Percentiles rank a stretch among this genome's conserved stretches.
Evolutionary conservation across 306 rosid genomes (phyloP).

Genomic region (Casuarina equisetifolia): DNA sequence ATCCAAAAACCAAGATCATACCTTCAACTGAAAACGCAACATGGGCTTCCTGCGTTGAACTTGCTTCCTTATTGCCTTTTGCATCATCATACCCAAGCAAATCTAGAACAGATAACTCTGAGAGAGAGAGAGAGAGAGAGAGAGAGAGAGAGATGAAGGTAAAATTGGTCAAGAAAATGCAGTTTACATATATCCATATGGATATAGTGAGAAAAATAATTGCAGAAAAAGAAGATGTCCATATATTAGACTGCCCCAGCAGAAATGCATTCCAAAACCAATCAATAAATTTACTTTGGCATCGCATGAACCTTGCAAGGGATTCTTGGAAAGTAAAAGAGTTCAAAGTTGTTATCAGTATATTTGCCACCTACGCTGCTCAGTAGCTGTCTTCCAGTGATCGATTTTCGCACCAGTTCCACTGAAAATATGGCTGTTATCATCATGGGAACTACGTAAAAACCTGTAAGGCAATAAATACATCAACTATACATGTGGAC

Average conservation of each 20-base stretch:
- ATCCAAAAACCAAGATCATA: slow-evolving; percentile 26
- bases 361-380: slow-evolving; percentile 59
- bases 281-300: slow-evolving; percentile 23
- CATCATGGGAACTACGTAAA: slow-evolving; percentile 31
- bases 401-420: slow-evolving; percentile 34
- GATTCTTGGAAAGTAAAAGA: not conserved
- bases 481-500: slow-evolving; percentile 22
- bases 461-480: slow-evolving; percentile 43
- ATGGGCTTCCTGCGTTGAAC: slow-evolving; percentile 70
- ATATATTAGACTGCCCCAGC: slow-evolving; percentile 16
- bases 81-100: slow-evolving; percentile 66
- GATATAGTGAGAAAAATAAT: slow-evolving; percentile 1
- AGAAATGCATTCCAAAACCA: slow-evolving; percentile 19
- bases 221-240: slow-evolving; percentile 10
- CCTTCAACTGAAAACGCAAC: slow-evolving; percentile 93
- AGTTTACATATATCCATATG: not conserved
- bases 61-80: slow-evolving; percentile 37
- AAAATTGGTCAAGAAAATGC: not conserved
- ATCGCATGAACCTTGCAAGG: slow-evolving; percentile 13
- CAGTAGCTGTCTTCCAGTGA: slow-evolving; percentile 34
- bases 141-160: not conserved
- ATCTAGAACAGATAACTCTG: slow-evolving; percentile 75
- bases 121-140: slow-evolving; percentile 22
- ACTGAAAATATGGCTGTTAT: slow-evolving; percentile 26
- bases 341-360: slow-evolving; percentile 8